Evolutionary conservation across 805 yeast species (phyloP).

Genomic region (Scheffersomyces lignosus): DNA sequence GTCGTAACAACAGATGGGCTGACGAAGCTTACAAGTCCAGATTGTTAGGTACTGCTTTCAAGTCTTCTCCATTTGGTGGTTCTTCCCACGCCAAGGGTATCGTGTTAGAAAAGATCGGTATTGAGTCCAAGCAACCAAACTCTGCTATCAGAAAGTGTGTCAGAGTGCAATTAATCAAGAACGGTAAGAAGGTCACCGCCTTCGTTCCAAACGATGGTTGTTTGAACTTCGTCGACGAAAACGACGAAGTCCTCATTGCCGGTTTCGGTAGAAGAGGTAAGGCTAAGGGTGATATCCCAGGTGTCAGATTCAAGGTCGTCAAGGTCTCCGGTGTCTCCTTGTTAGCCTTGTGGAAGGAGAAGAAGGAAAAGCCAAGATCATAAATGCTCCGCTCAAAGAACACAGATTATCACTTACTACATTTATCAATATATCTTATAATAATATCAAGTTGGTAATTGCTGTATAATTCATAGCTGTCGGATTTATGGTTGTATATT

Average conservation of each 20-base stretch:
- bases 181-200: slow-evolving; percentile 99
- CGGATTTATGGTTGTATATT: slow-evolving; percentile 7
- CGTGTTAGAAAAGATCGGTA: slow-evolving; percentile 98
- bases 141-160: slow-evolving; percentile 99
- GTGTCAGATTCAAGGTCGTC: slow-evolving; percentile 99
- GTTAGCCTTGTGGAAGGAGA: slow-evolving; percentile 99
- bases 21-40: slow-evolving; percentile 97
- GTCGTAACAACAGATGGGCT: slow-evolving; percentile 99
- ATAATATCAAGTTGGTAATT: neutral
- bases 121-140: slow-evolving; percentile 99
- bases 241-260: slow-evolving; percentile 98
- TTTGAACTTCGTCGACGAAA: slow-evolving; percentile 99
- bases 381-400: slow-evolving; percentile 42
- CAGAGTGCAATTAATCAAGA: slow-evolving; percentile 99
- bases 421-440: neutral
- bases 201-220: slow-evolving; percentile 99
- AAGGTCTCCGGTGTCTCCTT: slow-evolving; percentile 99
- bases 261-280: slow-evolving; percentile 99
- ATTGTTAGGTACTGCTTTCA: slow-evolving; percentile 99
- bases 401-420: neutral
- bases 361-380: slow-evolving; percentile 99
- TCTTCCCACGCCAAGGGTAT: slow-evolving; percentile 99
- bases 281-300: slow-evolving; percentile 99
- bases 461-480: neutral
- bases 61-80: slow-evolving; percentile 99